Percentiles rank a stretch among this genome's conserved stretches.
Evolutionary conservation across 2,329 filamentous ascomycete genomes (phyloP).

Genomic region (Grosmannia huntii): DNA sequence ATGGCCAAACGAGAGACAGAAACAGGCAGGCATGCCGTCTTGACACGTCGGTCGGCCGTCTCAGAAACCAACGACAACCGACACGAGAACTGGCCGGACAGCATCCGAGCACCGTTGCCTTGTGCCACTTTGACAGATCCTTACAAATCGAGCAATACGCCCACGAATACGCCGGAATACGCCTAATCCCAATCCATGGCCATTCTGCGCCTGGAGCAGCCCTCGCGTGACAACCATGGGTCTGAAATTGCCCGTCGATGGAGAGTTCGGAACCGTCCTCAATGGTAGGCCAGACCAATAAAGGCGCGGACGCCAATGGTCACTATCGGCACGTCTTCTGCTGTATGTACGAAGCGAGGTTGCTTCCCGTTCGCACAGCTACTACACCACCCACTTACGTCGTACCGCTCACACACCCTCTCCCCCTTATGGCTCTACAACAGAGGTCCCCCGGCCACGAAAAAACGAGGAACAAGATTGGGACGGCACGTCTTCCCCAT

Average conservation of each 20-base stretch:
- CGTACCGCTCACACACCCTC: not conserved
- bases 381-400: too few relatives aligned
- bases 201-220: not conserved
- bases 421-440: not conserved
- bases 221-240: not conserved
- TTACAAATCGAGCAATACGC: not conserved
- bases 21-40: not conserved
- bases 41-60: not conserved
- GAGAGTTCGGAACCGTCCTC: not conserved
- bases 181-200: not conserved
- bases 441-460: not conserved
- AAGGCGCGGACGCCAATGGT: not conserved
- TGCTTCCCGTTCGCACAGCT: not conserved
- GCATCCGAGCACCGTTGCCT: not conserved
- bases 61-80: not conserved
- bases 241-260: not conserved
- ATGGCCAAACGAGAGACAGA: too few relatives aligned
- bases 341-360: not conserved
- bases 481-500: not conserved
- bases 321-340: not conserved
- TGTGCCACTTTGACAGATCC: not conserved
- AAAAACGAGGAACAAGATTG: not conserved
- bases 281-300: not conserved
- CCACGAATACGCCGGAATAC: not conserved
- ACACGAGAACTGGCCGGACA: not conserved